These are phyloP conservation scores for Smittium culicis DNA, from an alignment of 371 early-diverging fungal species.

Conservation along the genomic window DNA sequence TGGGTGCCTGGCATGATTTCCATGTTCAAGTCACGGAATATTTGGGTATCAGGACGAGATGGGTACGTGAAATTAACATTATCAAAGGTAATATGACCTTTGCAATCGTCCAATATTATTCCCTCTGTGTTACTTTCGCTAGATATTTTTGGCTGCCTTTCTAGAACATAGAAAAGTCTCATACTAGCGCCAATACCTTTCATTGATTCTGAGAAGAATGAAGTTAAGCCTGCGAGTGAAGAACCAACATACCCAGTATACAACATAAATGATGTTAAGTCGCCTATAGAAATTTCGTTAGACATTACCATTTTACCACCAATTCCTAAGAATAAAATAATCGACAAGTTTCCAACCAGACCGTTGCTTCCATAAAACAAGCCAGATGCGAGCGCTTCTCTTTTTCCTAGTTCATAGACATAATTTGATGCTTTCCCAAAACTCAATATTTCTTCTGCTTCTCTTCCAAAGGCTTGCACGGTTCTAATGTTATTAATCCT, in stretches of 20 bases:
- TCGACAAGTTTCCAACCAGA: conserved; percentile 55
- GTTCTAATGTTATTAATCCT: conserved; percentile 55
- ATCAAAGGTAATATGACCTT: conserved; percentile 48
- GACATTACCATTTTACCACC: conserved; percentile 59
- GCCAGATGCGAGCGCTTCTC: conserved; percentile 54
- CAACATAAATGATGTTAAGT: conserved; percentile 64
- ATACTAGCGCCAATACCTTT: conserved; percentile 68
- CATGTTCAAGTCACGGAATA: conserved; percentile 48
- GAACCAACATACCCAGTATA: conserved; percentile 70
- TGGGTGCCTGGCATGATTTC: conserved; percentile 46
- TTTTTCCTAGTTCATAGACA: conserved; percentile 45
- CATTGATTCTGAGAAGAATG: conserved; percentile 68
- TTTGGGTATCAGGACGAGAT: conserved; percentile 41
- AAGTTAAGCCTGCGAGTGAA: conserved; percentile 54
- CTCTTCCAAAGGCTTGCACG: conserved; percentile 60
- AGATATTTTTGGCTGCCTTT: conserved; percentile 40
- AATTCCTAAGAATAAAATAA: conserved; percentile 59
- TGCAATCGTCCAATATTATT: conserved; percentile 21
- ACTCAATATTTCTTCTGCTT: conserved; percentile 38
- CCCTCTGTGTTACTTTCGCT: conserved; percentile 14
- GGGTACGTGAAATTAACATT: conserved; percentile 57
- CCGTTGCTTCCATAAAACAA: conserved; percentile 65
- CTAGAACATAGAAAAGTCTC: conserved; percentile 52
- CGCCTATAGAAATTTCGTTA: conserved; percentile 56
- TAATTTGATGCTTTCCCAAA: conserved; percentile 40